Evolutionary conservation across 2,329 filamentous ascomycete species (phyloP).

Genomic region (Cytospora chrysosperma): DNA sequence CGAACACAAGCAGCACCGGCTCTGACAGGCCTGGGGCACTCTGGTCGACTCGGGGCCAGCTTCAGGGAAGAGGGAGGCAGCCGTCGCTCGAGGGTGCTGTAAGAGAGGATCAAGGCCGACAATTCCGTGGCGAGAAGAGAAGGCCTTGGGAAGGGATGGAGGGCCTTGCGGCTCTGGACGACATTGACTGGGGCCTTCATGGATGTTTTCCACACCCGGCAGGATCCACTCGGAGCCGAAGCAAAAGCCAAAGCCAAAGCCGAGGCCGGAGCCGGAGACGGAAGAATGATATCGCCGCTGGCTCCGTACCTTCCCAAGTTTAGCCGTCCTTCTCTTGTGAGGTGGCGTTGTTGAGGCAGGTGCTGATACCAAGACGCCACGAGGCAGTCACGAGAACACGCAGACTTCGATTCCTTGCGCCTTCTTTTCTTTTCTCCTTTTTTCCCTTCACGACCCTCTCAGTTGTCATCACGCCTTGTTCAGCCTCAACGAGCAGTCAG

Average conservation of each 20-base stretch:
- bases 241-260: too few species aligned
- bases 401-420: not conserved
- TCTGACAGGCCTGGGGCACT: not conserved
- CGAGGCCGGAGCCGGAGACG: not conserved
- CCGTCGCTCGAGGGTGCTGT: not conserved
- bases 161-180: not conserved
- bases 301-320: not conserved
- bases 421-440: not conserved
- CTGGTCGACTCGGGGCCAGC: not conserved
- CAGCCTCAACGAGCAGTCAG: not conserved
- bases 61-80: not conserved
- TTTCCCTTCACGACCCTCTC: too few species aligned
- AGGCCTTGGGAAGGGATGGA: not conserved
- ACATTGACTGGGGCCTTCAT: not conserved
- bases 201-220: not conserved
- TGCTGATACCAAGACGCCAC: not conserved
- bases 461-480: not conserved
- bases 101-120: not conserved
- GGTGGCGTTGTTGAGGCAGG: not conserved
- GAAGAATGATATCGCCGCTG: not conserved
- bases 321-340: not conserved
- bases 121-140: not conserved
- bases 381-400: not conserved
- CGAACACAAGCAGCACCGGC: not conserved
- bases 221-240: not conserved